phyloP scores from a whole-genome alignment of 2,329 filamentous ascomycete genomes.

The Thelonectria olida region DNA sequence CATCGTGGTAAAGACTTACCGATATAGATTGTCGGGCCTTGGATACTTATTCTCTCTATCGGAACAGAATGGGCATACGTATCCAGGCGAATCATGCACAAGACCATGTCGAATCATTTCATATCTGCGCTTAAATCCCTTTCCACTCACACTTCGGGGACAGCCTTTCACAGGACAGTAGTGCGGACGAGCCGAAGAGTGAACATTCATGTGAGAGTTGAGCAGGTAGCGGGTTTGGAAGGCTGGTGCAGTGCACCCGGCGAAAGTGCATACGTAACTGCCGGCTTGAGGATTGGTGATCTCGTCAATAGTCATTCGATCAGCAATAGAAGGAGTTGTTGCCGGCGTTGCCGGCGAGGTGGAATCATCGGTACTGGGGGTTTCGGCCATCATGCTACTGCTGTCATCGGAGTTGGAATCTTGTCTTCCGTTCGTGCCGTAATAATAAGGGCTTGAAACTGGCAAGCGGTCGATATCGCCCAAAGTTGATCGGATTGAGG shows the following conservation, averaged over 20 bases:
- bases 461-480: constrained; percentile 47
- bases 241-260: constrained; percentile 74
- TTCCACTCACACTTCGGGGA: constrained; percentile 69
- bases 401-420: constrained; percentile 49
- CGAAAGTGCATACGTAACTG: constrained; percentile 65
- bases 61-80: constrained; percentile 94
- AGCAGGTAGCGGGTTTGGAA: constrained; percentile 82
- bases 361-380: constrained; percentile 56
- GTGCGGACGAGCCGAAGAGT: constrained; percentile 71
- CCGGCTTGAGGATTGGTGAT: constrained; percentile 62
- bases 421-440: constrained; percentile 41
- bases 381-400: constrained; percentile 55
- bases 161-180: constrained; percentile 72
- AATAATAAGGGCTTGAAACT: constrained; percentile 49
- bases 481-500: constrained; percentile 50
- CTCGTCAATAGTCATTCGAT: constrained; percentile 67
- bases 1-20: constrained; percentile 61
- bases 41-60: constrained; percentile 95
- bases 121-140: constrained; percentile 77
- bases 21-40: constrained; percentile 92
- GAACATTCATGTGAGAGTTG: constrained; percentile 81
- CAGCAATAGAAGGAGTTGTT: constrained; percentile 51
- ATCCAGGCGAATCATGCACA: constrained; percentile 93
- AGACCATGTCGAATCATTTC: constrained; percentile 82
- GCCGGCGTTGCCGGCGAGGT: constrained; percentile 49